Evolutionary conservation across 1,284 basidiomycete genomes (phyloP).

Genomic region (Cutaneotrichosporon dermatis): DNA sequence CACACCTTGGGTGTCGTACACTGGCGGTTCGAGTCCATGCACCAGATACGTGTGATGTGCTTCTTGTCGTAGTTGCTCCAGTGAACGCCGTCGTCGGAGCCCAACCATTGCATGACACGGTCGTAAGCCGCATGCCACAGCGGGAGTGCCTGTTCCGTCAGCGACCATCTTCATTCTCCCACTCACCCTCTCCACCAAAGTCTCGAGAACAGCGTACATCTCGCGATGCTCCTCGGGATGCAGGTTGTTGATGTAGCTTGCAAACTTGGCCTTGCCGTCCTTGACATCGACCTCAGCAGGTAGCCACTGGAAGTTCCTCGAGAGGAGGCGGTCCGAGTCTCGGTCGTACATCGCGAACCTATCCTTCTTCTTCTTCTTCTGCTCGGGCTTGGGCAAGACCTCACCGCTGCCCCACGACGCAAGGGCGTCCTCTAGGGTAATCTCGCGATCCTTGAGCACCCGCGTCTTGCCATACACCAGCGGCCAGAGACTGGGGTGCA

Average conservation of each 20-base stretch:
- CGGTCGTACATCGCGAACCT: not conserved
- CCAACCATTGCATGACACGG: slow-evolving; percentile 7
- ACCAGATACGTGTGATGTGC: slow-evolving; percentile 3
- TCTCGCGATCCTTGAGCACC: slow-evolving; percentile 1
- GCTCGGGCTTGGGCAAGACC: not conserved
- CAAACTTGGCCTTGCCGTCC: not conserved
- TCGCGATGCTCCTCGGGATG: not conserved
- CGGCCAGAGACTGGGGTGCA: slow-evolving; percentile 16
- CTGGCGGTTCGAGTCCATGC: slow-evolving; percentile 1
- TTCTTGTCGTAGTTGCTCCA: not conserved
- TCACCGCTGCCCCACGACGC: slow-evolving; percentile 4
- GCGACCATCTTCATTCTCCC: not conserved
- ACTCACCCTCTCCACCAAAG: slow-evolving; percentile 3
- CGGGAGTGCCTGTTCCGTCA: not conserved
- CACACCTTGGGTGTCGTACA: slow-evolving; percentile 5
- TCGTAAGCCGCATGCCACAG: slow-evolving; percentile 6
- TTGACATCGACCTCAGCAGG: slow-evolving; percentile 11
- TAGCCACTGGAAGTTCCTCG: slow-evolving; percentile 19
- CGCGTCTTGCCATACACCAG: slow-evolving; percentile 18
- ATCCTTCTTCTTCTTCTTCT: not conserved
- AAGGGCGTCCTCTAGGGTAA: slow-evolving; percentile 2
- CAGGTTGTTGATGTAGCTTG: slow-evolving; percentile 17
- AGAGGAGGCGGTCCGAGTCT: not conserved
- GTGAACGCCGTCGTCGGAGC: not conserved
- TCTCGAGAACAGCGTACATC: slow-evolving; percentile 7